Evolutionary conservation across 2,329 filamentous ascomycete species (phyloP).

Genomic region (Trichophyton rubrum): DNA sequence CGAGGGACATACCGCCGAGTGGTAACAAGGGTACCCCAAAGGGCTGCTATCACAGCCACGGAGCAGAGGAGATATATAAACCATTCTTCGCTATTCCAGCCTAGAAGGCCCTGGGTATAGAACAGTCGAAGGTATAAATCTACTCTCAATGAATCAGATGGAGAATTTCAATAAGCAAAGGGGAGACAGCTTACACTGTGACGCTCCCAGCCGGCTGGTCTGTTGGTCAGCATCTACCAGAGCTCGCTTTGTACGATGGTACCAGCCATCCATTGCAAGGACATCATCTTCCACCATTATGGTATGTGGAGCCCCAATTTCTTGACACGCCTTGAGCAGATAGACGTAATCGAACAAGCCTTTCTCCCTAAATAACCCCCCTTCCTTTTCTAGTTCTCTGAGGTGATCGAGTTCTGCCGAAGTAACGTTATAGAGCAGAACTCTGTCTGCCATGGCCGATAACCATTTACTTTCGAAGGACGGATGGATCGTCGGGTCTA

Average conservation of each 20-base stretch:
- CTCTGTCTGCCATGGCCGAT: constrained; percentile 27
- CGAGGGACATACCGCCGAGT: constrained; percentile 5
- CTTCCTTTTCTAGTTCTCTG: constrained; percentile 22
- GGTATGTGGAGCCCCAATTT: constrained; percentile 29
- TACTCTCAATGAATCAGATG: neutral
- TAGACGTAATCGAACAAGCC: constrained; percentile 35
- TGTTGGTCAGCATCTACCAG: constrained; percentile 24
- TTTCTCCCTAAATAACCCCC: constrained; percentile 27
- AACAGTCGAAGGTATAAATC: constrained; percentile 9
- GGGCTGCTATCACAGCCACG: neutral
- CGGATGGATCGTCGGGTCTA: constrained; percentile 30
- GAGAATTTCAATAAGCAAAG: neutral
- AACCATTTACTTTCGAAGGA: constrained; percentile 34
- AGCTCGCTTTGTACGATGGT: constrained; percentile 28
- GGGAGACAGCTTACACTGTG: constrained; percentile 15
- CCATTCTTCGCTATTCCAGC: constrained; percentile 9
- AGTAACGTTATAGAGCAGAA: constrained; percentile 30
- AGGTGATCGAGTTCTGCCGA: constrained; percentile 25
- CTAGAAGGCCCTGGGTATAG: constrained; percentile 7
- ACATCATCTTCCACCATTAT: constrained; percentile 38
- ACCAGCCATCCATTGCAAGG: constrained; percentile 38
- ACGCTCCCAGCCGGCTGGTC: constrained; percentile 17
- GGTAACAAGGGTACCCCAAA: constrained; percentile 1
- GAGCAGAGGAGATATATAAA: constrained; percentile 7
- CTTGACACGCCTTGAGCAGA: constrained; percentile 30